Evolutionary conservation across 1,139 yeast species (phyloP).

Genomic region (Blastobotrys petasosporus): DNA sequence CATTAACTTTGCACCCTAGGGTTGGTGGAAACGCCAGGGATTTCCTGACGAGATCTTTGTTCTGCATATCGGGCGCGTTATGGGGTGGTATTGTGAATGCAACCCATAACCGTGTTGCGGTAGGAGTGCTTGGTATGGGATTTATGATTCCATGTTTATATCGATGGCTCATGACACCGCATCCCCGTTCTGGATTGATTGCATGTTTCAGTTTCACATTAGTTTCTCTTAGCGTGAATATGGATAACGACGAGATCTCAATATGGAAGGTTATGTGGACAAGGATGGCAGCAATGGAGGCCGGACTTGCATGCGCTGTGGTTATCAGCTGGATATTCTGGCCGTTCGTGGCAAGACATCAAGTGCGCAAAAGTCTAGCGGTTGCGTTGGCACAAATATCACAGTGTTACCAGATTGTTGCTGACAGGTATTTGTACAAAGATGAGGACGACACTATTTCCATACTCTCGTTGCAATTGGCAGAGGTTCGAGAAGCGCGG

Average conservation of each 20-base stretch:
- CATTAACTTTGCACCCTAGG: slow-evolving; percentile 38
- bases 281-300: slow-evolving; percentile 36
- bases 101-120: slow-evolving; percentile 37
- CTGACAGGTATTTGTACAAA: slow-evolving; percentile 45
- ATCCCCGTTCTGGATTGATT: slow-evolving; percentile 41
- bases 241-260: slow-evolving; percentile 12
- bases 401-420: slow-evolving; percentile 43
- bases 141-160: slow-evolving; percentile 34
- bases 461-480: slow-evolving; percentile 38
- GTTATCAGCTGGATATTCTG: slow-evolving; percentile 43
- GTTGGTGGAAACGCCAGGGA: slow-evolving; percentile 41
- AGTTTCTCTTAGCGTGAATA: slow-evolving; percentile 30
- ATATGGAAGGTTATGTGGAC: slow-evolving; percentile 35
- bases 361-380: slow-evolving; percentile 39
- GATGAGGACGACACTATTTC: slow-evolving; percentile 44
- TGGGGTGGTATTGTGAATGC: slow-evolving; percentile 44
- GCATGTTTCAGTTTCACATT: slow-evolving; percentile 40
- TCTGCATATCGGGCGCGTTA: slow-evolving; percentile 39
- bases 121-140: slow-evolving; percentile 38
- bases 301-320: slow-evolving; percentile 38
- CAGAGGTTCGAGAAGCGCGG: slow-evolving; percentile 45
- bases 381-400: slow-evolving; percentile 39
- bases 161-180: slow-evolving; percentile 31
- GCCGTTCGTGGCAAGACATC: slow-evolving; percentile 45
- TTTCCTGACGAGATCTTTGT: slow-evolving; percentile 32